A percentile compares a stretch with the other conserved stretches of the same genome.
Conservation (phyloP, 805 yeast genomes). For the Lipomyces orientalis region DNA sequence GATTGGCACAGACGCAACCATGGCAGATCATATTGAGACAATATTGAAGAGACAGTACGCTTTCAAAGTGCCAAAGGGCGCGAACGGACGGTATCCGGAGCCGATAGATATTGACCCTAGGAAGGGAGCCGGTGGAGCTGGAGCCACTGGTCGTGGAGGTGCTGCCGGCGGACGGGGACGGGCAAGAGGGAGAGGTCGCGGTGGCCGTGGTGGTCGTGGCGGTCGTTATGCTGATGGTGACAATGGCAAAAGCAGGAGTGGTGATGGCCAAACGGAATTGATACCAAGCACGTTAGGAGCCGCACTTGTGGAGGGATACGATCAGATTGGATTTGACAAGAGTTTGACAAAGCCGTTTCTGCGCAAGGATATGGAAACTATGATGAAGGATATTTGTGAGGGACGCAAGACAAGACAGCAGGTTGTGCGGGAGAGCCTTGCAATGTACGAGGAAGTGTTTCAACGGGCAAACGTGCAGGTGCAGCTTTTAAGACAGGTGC, state of each 20-base stretch:
- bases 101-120: conserved; percentile 23
- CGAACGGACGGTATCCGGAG: conserved; percentile 18
- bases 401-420: conserved; percentile 61
- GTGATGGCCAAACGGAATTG: conserved; percentile 49
- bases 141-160: conserved; percentile 17
- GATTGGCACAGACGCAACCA: conserved; percentile 98
- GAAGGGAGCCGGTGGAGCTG: conserved; percentile 40
- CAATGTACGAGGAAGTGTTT: conserved; percentile 67
- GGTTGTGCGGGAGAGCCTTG: conserved; percentile 62
- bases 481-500: conserved; percentile 42
- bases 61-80: conserved; percentile 44
- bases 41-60: conserved; percentile 72
- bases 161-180: conserved; percentile 22
- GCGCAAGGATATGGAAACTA: conserved; percentile 73
- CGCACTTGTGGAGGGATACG: conserved; percentile 88
- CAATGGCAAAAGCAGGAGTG: conserved; percentile 23
- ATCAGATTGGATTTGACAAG: conserved; percentile 72
- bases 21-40: conserved; percentile 95
- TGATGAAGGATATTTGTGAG: conserved; percentile 67
- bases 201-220: conserved; percentile 16
- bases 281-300: conserved; percentile 85
- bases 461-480: conserved; percentile 53
- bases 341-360: conserved; percentile 88
- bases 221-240: conserved; percentile 8
- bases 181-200: conserved; percentile 24